Percentiles rank a stretch among this genome's conserved stretches.
Evolutionary conservation across 495 filamentous ascomycete species (phyloP).

Genomic region (Apiosordaria backusii): DNA sequence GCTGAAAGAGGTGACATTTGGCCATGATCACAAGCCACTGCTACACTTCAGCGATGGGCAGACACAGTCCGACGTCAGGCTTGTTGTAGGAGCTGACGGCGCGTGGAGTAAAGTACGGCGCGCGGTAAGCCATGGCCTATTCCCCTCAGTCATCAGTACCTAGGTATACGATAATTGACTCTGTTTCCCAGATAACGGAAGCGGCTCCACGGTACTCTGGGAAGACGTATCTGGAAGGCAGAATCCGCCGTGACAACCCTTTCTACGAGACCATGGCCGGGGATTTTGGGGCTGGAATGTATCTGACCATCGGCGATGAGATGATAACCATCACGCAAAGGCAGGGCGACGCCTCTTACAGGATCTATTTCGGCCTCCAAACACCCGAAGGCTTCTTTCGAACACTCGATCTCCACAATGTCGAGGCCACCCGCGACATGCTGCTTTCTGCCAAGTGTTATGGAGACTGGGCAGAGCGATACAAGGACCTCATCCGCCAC

Average conservation of each 20-base stretch:
- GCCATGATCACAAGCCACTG: not conserved
- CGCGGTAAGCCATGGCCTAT: constrained; percentile 21
- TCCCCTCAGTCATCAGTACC: not conserved
- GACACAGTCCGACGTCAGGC: constrained; percentile 25
- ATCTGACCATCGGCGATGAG: constrained; percentile 19
- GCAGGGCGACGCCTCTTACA: constrained; percentile 31
- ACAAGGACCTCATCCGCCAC: constrained; percentile 28
- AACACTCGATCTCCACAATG: not conserved
- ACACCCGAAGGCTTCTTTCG: constrained; percentile 22
- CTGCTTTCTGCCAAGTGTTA: constrained; percentile 17
- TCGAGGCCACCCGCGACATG: not conserved
- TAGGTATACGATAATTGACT: not conserved
- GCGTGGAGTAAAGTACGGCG: constrained; percentile 36
- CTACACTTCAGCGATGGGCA: constrained; percentile 25
- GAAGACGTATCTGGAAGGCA: not conserved
- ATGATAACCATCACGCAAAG: constrained; percentile 27
- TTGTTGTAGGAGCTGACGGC: constrained; percentile 37
- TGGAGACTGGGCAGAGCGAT: constrained; percentile 26
- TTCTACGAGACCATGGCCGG: not conserved
- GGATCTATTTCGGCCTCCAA: constrained; percentile 29
- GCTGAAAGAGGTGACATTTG: not conserved
- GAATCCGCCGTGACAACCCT: not conserved
- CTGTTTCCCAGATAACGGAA: not conserved
- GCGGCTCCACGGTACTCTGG: not conserved
- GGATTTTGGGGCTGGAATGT: constrained; percentile 18